Conservation (phyloP, 1,139 yeast species). For the Diutina neorugosa region DNA sequence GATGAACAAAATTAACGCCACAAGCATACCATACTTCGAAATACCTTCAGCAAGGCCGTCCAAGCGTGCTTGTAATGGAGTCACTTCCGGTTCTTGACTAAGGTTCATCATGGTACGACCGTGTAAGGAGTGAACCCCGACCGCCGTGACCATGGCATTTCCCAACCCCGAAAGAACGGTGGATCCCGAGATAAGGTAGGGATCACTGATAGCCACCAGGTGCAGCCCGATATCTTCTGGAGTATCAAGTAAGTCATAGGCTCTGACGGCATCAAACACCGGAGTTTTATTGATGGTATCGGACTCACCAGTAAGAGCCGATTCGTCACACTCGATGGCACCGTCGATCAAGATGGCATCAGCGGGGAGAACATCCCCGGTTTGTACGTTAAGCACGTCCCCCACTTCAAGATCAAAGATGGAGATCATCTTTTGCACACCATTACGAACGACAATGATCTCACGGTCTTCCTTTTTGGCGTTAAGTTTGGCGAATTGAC, state of each 20-base stretch:
- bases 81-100: conserved; percentile 61
- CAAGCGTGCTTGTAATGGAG: conserved; percentile 82
- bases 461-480: conserved; percentile 78
- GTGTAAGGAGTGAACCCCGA: conserved; percentile 78
- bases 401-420: conserved; percentile 78
- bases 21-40: conserved; percentile 82
- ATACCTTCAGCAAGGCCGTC: conserved; percentile 83
- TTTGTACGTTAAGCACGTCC: conserved; percentile 68
- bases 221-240: conserved; percentile 40
- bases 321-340: conserved; percentile 80
- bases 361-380: conserved; percentile 91
- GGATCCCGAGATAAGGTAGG: conserved; percentile 86
- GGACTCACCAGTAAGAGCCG: conserved; percentile 89
- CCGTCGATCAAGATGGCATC: conserved; percentile 75
- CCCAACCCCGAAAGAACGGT: conserved; percentile 82
- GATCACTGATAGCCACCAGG: conserved; percentile 42
- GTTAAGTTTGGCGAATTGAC: conserved; percentile 82
- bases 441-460: conserved; percentile 65
- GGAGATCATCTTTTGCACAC: conserved; percentile 55
- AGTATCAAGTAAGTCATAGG: conserved; percentile 15
- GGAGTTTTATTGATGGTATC: conserved; percentile 62
- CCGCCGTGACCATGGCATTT: conserved; percentile 75
- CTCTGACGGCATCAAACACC: conserved; percentile 16
- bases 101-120: conserved; percentile 85
- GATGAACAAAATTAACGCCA: conserved; percentile 67